These are phyloP conservation scores for Nidularia pulvinata DNA, from an alignment of 768 basidiomycete genomes.

Conservation along the genomic window DNA sequence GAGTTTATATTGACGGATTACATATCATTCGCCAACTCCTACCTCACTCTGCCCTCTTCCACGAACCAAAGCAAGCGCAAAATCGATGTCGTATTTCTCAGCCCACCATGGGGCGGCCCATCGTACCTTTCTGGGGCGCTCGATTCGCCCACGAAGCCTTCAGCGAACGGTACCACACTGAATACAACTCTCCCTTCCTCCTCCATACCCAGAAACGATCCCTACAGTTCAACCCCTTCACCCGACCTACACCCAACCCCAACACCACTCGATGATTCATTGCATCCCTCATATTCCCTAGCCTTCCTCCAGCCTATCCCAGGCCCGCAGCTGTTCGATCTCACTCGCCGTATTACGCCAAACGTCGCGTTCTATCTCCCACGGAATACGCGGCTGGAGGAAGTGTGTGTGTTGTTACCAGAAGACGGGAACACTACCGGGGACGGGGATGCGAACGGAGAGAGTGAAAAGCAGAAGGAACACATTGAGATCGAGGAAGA, in stretches of 20 bases:
- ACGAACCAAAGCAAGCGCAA: conserved; percentile 33
- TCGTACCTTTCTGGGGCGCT: conserved; percentile 48
- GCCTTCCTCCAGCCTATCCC: conserved; percentile 76
- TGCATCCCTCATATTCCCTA: conserved; percentile 65
- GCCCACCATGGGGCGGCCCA: conserved; percentile 96
- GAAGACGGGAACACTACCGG: conserved; percentile 6
- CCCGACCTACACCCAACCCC: background rate
- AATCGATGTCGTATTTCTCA: conserved; percentile 91
- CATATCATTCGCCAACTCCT: conserved; percentile 70
- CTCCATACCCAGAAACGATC: conserved; percentile 7
- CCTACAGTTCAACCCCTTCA: conserved; percentile 1
- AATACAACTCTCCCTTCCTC: background rate
- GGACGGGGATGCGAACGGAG: background rate
- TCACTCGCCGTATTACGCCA: conserved; percentile 69
- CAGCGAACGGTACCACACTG: background rate
- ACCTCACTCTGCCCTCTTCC: conserved; percentile 25
- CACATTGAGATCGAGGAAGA: conserved; percentile 92
- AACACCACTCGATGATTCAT: conserved; percentile 9
- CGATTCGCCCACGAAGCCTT: background rate
- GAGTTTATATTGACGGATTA: conserved; percentile 93
- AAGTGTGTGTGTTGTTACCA: conserved; percentile 49
- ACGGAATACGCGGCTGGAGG: conserved; percentile 72
- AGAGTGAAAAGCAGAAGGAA: conserved; percentile 31
- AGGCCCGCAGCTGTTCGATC: conserved; percentile 78
- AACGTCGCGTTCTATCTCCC: conserved; percentile 94